These are phyloP conservation scores for Sclerotinia nivalis DNA, from an alignment of 2,329 filamentous ascomycete genomes.

Conservation along the genomic window DNA sequence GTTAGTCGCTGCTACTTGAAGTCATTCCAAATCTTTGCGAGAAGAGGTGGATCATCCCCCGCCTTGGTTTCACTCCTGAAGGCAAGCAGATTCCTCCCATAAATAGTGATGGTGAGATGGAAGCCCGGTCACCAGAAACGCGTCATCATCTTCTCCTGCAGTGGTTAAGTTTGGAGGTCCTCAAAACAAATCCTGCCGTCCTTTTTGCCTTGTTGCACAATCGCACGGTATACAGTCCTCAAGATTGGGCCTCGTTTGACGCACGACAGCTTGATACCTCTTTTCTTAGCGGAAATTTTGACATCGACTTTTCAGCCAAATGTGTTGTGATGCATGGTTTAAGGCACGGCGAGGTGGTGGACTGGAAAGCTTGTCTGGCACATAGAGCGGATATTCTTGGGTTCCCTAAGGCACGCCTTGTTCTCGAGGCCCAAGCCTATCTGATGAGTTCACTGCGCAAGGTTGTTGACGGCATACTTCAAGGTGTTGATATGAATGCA, in stretches of 20 bases:
- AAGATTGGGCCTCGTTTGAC: not conserved
- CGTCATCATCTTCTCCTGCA: not conserved
- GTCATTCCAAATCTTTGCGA: not conserved
- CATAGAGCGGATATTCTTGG: slow-evolving; percentile 25
- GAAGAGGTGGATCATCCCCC: not conserved
- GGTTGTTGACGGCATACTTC: slow-evolving; percentile 16
- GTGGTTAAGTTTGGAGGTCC: not conserved
- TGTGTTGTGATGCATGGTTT: slow-evolving; percentile 23
- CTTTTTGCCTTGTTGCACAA: not conserved
- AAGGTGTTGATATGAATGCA: slow-evolving; percentile 2
- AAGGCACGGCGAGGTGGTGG: slow-evolving; percentile 19
- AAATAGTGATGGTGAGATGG: not conserved
- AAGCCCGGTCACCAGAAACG: not conserved
- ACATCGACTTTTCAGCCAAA: not conserved
- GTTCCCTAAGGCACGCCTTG: slow-evolving; percentile 25
- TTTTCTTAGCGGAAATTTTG: not conserved
- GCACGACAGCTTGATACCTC: not conserved
- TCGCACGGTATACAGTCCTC: not conserved
- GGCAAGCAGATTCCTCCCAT: not conserved
- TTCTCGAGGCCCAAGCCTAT: slow-evolving; percentile 27
- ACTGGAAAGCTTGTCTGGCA: slow-evolving; percentile 8
- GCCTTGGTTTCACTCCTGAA: not conserved
- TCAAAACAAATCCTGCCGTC: not conserved
- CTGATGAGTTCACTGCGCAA: slow-evolving; percentile 9
- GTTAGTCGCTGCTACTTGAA: not conserved